Percentiles rank a stretch among this genome's conserved stretches.
Evolutionary conservation across 2,329 filamentous ascomycete species (phyloP).

Genomic region (Xylaria sp.): DNA sequence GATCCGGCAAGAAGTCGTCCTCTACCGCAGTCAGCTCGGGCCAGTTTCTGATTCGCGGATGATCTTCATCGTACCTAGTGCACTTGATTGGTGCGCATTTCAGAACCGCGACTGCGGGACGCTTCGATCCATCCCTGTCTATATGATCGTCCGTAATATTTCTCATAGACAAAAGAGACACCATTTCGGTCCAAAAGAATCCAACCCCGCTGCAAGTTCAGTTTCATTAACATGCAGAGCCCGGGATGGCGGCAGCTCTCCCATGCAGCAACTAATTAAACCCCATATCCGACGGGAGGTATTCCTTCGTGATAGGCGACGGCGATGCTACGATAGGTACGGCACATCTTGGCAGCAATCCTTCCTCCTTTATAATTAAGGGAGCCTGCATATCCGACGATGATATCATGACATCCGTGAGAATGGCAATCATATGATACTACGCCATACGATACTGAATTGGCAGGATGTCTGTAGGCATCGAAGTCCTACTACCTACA

Average conservation of each 20-base stretch:
- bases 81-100: neutral
- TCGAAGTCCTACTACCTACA: too few relatives aligned
- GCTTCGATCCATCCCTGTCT: neutral
- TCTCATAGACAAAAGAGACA: too few relatives aligned
- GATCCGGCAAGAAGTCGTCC: too few relatives aligned
- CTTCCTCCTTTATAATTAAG: neutral
- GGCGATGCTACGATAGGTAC: neutral
- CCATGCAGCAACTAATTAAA: too few relatives aligned
- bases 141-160: neutral
- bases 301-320: neutral
- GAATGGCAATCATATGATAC: neutral
- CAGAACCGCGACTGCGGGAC: neutral
- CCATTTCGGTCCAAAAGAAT: too few relatives aligned
- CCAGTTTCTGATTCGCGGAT: neutral
- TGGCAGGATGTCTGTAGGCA: neutral
- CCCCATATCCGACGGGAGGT: neutral
- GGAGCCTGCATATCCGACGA: neutral
- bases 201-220: too few relatives aligned
- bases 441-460: neutral
- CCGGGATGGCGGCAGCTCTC: too few relatives aligned
- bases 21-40: neutral
- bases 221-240: too few relatives aligned
- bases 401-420: neutral
- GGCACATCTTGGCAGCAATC: neutral
- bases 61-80: neutral